Evolutionary conservation across 495 filamentous ascomycete species (phyloP).

Genomic region (Neurospora discreta): DNA sequence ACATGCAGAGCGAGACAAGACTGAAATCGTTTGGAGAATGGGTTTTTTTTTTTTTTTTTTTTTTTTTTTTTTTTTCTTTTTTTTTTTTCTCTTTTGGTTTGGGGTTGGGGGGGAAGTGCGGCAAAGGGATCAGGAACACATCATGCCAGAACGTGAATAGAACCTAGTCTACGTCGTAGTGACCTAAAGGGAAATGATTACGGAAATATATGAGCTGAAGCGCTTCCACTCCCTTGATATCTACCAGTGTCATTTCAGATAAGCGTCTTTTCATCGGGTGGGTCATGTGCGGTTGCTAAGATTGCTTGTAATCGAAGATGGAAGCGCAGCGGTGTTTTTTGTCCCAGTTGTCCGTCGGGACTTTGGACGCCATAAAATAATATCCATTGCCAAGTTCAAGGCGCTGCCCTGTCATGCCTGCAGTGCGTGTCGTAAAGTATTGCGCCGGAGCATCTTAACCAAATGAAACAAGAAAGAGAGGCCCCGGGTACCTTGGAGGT

Average conservation of each 20-base stretch:
- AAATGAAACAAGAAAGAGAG: not conserved
- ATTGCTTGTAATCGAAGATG: not conserved
- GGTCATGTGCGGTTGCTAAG: not conserved
- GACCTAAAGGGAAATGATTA: not conserved
- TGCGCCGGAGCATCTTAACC: not conserved
- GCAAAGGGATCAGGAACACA: not conserved
- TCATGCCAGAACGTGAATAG: not conserved
- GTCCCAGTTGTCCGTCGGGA: not conserved
- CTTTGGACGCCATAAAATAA: not conserved
- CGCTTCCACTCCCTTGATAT: not conserved
- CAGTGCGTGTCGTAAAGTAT: not conserved
- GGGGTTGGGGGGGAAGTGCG: too few relatives aligned
- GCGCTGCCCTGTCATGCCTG: not conserved
- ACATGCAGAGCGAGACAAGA: not conserved
- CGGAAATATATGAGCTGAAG: not conserved
- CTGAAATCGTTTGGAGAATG: not conserved
- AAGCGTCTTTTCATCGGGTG: not conserved
- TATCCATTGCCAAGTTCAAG: not conserved
- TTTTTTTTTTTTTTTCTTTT: too few relatives aligned
- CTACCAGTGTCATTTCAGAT: not conserved
- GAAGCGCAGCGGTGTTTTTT: not conserved
- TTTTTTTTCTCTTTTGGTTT: too few relatives aligned
- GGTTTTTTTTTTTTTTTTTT: too few relatives aligned
- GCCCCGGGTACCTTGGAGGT: too few relatives aligned
- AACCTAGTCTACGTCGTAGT: not conserved